Conservation (phyloP, 768 basidiomycete genomes). For the Russula ochroleuca region DNA sequence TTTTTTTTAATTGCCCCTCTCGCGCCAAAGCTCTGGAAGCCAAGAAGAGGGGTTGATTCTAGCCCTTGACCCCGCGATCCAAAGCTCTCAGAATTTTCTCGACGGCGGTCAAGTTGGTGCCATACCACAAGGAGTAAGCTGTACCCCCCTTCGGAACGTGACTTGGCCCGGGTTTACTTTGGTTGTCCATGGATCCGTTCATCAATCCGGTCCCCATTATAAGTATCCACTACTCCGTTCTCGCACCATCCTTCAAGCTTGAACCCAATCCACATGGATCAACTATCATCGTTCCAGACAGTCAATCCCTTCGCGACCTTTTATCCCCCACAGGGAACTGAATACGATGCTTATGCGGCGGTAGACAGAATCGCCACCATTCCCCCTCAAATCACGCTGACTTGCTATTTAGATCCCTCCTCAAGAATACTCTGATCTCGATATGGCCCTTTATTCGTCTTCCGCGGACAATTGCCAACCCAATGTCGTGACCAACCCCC, state of each 20-base stretch:
- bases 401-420: constrained; percentile 15
- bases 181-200: constrained; percentile 14
- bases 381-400: constrained; percentile 5
- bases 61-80: constrained; percentile 10
- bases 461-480: constrained; percentile 11
- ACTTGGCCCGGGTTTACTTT: constrained; percentile 13
- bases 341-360: constrained; percentile 15
- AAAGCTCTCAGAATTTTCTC: constrained; percentile 18
- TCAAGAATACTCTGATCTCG: constrained; percentile 15
- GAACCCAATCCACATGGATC: constrained; percentile 19
- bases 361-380: not conserved
- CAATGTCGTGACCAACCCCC: not conserved
- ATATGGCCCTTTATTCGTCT: constrained; percentile 15
- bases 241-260: not conserved
- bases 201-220: constrained; percentile 24
- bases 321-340: constrained; percentile 17
- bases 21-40: constrained; percentile 13
- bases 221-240: constrained; percentile 23
- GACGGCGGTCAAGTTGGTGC: constrained; percentile 17
- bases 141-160: constrained; percentile 3
- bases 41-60: constrained; percentile 11
- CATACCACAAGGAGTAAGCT: constrained; percentile 22
- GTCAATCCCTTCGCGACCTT: constrained; percentile 22
- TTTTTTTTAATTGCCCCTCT: constrained; percentile 12
- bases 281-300: constrained; percentile 15